A percentile compares a stretch with the other conserved stretches of the same genome.
phyloP scores from a whole-genome alignment of 1,284 basidiomycete genomes.

The Xerocomus tenax region DNA sequence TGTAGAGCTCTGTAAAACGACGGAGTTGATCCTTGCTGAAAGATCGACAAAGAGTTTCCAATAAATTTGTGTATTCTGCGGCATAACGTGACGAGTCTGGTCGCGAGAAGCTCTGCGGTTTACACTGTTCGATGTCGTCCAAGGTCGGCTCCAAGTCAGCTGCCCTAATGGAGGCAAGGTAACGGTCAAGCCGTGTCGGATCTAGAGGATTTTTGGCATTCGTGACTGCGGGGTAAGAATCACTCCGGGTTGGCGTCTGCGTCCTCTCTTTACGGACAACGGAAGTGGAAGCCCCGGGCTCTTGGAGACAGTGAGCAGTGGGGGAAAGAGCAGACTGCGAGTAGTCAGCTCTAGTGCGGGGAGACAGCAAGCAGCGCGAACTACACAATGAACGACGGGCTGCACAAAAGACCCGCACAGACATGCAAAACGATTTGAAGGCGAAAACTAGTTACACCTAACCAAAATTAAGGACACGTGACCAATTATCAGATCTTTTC shows the following conservation, averaged over 20 bases:
- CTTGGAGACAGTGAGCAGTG: constrained; percentile 6
- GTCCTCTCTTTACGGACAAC: constrained; percentile 1
- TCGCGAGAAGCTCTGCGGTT: constrained; percentile 34
- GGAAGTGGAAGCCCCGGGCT: constrained; percentile 4
- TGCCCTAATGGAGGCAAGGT: constrained; percentile 45
- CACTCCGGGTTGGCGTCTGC: constrained; percentile 3
- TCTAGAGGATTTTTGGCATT: constrained; percentile 27
- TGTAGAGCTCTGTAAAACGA: constrained; percentile 44
- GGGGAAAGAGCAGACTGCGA: constrained; percentile 23
- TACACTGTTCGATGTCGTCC: constrained; percentile 48
- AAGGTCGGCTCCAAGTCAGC: constrained; percentile 41
- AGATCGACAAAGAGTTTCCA: constrained; percentile 48
- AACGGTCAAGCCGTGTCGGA: constrained; percentile 43
- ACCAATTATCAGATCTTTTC: constrained; percentile 11
- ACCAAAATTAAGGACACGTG: constrained; percentile 17
- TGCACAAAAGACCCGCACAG: constrained; percentile 24
- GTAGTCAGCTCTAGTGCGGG: constrained; percentile 23
- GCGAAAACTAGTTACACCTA: neutral
- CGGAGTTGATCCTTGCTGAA: constrained; percentile 58
- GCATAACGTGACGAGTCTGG: constrained; percentile 42
- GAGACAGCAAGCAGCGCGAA: constrained; percentile 14
- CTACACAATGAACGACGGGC: constrained; percentile 22
- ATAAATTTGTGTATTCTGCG: constrained; percentile 42
- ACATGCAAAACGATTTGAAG: constrained; percentile 23
- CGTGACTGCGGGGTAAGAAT: neutral